These are phyloP conservation scores for Parasitella parasitica DNA, from an alignment of 371 early-diverging fungal genomes.

Conservation along the genomic window DNA sequence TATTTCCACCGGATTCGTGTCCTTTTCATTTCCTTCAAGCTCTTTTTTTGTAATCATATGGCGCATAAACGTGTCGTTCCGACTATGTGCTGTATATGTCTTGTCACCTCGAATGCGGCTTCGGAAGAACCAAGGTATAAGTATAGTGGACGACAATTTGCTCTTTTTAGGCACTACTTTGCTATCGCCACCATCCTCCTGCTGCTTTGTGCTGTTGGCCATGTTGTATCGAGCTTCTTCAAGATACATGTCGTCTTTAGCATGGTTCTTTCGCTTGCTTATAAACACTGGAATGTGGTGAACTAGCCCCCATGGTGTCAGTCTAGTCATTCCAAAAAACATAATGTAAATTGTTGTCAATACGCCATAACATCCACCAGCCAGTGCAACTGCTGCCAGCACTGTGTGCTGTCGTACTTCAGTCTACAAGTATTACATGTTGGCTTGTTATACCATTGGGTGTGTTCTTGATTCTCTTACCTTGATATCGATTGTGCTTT, in stretches of 20 bases:
- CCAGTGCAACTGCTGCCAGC: constrained; percentile 36
- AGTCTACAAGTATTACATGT: constrained; percentile 15
- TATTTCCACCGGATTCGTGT: background rate
- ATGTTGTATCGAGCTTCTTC: background rate
- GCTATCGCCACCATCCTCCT: background rate
- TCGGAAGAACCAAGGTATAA: constrained; percentile 24
- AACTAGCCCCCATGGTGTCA: constrained; percentile 42
- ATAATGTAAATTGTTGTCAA: constrained; percentile 40
- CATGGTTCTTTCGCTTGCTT: constrained; percentile 11
- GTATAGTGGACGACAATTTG: background rate
- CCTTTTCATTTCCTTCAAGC: background rate
- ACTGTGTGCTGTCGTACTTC: constrained; percentile 43
- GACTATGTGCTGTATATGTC: background rate
- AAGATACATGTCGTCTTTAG: background rate
- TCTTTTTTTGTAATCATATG: background rate
- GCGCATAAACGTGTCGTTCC: background rate
- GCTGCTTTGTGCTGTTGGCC: background rate
- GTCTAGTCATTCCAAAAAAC: constrained; percentile 45
- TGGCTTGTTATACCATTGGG: too few relatives aligned
- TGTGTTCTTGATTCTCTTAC: too few relatives aligned
- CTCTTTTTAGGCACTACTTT: background rate
- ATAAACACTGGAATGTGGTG: constrained; percentile 35
- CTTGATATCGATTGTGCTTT: constrained; percentile 32
- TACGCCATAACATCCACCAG: constrained; percentile 45
- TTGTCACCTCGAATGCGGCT: background rate